These are phyloP conservation scores for Sporothrix pseudoabietina DNA, from an alignment of 2,329 filamentous ascomycete species.

Conservation along the genomic window DNA sequence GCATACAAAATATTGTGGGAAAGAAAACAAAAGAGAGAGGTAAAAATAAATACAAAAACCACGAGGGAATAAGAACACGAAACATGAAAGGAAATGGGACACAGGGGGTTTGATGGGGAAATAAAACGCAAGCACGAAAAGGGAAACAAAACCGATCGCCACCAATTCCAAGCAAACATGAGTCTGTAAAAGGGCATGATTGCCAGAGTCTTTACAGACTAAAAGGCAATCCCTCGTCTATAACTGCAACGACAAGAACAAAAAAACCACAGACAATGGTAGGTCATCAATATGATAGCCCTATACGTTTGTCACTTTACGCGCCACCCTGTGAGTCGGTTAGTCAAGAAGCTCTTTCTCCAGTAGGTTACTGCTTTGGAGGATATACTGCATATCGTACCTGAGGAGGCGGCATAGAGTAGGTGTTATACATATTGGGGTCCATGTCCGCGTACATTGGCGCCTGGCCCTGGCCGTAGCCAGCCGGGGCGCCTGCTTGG, in stretches of 20 bases:
- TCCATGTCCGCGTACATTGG: conserved; percentile 81
- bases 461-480: conserved; percentile 76
- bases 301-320: background rate
- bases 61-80: conserved; percentile 7
- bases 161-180: background rate
- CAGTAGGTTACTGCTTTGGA: background rate
- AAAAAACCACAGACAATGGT: background rate
- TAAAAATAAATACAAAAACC: background rate
- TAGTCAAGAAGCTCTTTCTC: background rate
- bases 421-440: conserved; percentile 77
- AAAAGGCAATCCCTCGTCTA: background rate
- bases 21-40: conserved; percentile 5
- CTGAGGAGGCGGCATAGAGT: conserved; percentile 79
- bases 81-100: background rate
- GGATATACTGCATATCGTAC: conserved; percentile 50
- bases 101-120: background rate
- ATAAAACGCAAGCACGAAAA: background rate
- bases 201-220: background rate
- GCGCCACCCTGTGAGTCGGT: conserved; percentile 17
- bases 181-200: background rate
- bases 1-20: background rate
- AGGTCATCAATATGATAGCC: background rate
- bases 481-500: conserved; percentile 68
- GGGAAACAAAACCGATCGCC: background rate
- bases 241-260: background rate